A percentile compares a stretch with the other conserved stretches of the same genome.
phyloP scores from a whole-genome alignment of 2,329 filamentous ascomycete genomes.

The Ophiostoma triangulosporum region DNA sequence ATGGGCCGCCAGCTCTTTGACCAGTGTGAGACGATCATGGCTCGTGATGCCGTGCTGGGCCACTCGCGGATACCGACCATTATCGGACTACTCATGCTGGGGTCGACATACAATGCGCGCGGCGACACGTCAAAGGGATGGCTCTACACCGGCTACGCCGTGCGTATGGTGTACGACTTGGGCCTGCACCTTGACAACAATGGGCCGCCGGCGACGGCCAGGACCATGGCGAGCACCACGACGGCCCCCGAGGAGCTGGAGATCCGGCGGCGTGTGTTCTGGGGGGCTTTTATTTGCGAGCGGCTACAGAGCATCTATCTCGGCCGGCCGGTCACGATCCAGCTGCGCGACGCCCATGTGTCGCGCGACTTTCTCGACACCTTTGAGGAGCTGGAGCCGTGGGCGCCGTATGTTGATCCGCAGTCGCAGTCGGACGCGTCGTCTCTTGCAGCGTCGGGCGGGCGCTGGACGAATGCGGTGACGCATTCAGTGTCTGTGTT shows the following conservation, averaged over 20 bases:
- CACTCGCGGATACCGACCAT: slow-evolving; percentile 18
- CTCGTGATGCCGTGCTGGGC: slow-evolving; percentile 12
- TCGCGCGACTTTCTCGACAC: slow-evolving; percentile 21
- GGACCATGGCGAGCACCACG: slow-evolving; percentile 16
- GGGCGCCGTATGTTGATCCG: slow-evolving; percentile 21
- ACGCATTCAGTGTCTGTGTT: slow-evolving; percentile 10
- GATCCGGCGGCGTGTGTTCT: slow-evolving; percentile 22
- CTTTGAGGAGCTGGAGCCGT: slow-evolving; percentile 23
- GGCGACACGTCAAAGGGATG: slow-evolving; percentile 22
- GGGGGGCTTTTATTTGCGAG: slow-evolving; percentile 23
- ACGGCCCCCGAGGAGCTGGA: slow-evolving; percentile 17
- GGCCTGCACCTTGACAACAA: slow-evolving; percentile 21
- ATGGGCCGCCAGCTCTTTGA: slow-evolving; percentile 16
- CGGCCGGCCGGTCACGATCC: slow-evolving; percentile 22
- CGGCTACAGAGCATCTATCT: slow-evolving; percentile 22
- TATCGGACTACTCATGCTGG: slow-evolving; percentile 17
- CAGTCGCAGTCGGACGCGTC: slow-evolving; percentile 1
- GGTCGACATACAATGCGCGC: slow-evolving; percentile 16
- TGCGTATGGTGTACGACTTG: slow-evolving; percentile 26
- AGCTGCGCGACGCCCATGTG: slow-evolving; percentile 21
- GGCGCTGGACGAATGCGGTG: slow-evolving; percentile 6
- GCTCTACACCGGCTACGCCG: slow-evolving; percentile 26
- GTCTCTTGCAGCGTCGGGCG: slow-evolving; percentile 1
- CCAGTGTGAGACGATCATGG: slow-evolving; percentile 16
- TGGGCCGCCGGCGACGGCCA: background rate